A percentile compares a stretch with the other conserved stretches of the same genome.
These are phyloP conservation scores for Paraphaeosphaeria sporulosa DNA, from an alignment of 2,329 filamentous ascomycete genomes.

Conservation along the genomic window DNA sequence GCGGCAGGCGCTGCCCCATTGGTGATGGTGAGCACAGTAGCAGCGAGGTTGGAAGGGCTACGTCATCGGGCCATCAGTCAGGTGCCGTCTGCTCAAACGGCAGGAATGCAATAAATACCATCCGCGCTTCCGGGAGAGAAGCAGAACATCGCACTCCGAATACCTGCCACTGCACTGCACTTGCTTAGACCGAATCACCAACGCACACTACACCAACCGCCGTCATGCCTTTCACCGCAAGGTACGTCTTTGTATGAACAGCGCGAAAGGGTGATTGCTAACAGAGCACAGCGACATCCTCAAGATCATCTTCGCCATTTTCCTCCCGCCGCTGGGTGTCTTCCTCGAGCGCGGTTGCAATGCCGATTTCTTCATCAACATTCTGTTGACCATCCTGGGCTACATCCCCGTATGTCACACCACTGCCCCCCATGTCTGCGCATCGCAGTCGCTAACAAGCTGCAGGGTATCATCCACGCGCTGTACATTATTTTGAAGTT, in stretches of 20 bases:
- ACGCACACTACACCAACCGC: conserved; percentile 20
- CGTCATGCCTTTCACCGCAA: conserved; percentile 68
- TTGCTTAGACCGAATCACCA: conserved; percentile 12
- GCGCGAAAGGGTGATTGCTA: conserved; percentile 16
- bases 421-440: background rate
- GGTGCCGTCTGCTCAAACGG: background rate
- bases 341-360: conserved; percentile 93
- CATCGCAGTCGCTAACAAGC: conserved; percentile 20
- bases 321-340: conserved; percentile 89
- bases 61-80: conserved; percentile 5
- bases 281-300: conserved; percentile 68
- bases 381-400: conserved; percentile 72
- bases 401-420: conserved; percentile 64
- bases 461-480: conserved; percentile 80
- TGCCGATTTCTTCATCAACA: conserved; percentile 89
- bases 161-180: background rate
- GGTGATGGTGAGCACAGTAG: background rate
- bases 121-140: conserved; percentile 4
- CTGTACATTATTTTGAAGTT: conserved; percentile 94
- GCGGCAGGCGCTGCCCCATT: background rate
- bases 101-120: conserved; percentile 9
- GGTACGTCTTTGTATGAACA: conserved; percentile 49
- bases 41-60: background rate
- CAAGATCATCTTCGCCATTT: conserved; percentile 86
- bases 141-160: background rate